phyloP scores from a whole-genome alignment of 352 stramenopile species.

The Phytophthora sojae region DNA sequence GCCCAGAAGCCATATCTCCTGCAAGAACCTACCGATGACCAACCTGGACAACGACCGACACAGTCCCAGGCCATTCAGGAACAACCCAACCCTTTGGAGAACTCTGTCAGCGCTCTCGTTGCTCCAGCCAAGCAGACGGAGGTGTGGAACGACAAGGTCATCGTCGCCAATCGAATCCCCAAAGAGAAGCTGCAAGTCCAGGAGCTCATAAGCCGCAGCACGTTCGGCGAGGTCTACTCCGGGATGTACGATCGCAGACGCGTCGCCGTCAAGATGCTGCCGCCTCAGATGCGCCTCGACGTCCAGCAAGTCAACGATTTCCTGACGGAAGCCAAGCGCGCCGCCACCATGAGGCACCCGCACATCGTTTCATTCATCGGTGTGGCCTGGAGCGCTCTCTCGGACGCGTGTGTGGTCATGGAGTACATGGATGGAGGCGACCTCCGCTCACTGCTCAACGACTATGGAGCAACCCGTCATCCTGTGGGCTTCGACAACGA shows the following conservation, averaged over 20 bases:
- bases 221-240: background rate
- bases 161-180: background rate
- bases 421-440: background rate
- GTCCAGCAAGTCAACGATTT: background rate
- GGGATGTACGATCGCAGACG: background rate
- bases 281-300: background rate
- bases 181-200: background rate
- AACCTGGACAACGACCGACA: background rate
- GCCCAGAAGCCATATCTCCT: background rate
- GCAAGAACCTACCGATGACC: background rate
- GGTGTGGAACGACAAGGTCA: background rate
- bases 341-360: background rate
- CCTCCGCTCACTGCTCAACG: background rate
- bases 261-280: background rate
- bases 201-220: background rate
- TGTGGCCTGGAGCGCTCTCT: background rate
- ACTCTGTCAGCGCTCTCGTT: background rate
- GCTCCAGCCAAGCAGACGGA: background rate
- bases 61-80: background rate
- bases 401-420: background rate
- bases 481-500: background rate
- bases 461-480: background rate
- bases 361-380: background rate
- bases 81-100: background rate
- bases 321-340: background rate